These are phyloP conservation scores for Suhomyces xylopsoci DNA, from an alignment of 805 yeast genomes.

Conservation along the genomic window DNA sequence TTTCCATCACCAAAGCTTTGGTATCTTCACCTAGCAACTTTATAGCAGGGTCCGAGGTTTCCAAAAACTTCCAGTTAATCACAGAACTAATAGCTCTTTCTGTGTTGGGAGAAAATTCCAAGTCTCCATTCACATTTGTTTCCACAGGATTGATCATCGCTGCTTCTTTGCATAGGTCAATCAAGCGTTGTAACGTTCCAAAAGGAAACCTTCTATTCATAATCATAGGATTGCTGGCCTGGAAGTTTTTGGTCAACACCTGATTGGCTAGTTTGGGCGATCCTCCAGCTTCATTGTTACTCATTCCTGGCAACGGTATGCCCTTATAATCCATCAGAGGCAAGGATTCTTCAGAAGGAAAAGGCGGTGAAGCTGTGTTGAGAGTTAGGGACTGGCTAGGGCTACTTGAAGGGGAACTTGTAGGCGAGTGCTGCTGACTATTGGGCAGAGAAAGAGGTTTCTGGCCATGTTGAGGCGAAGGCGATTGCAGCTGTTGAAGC, in stretches of 20 bases:
- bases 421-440: constrained; percentile 21
- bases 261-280: constrained; percentile 20
- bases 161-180: constrained; percentile 73
- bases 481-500: constrained; percentile 16
- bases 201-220: constrained; percentile 55
- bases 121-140: constrained; percentile 33
- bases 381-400: constrained; percentile 1
- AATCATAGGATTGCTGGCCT: constrained; percentile 38
- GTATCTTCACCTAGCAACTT: constrained; percentile 65
- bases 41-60: constrained; percentile 63
- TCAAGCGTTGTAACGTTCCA: constrained; percentile 53
- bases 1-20: constrained; percentile 53
- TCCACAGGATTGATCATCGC: constrained; percentile 59
- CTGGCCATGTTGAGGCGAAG: constrained; percentile 8
- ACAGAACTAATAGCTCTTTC: constrained; percentile 51
- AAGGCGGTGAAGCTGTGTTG: constrained; percentile 4
- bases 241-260: constrained; percentile 14
- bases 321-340: constrained; percentile 54
- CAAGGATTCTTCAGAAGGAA: neutral
- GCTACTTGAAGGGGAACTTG: constrained; percentile 12
- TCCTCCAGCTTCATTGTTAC: constrained; percentile 5
- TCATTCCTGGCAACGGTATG: constrained; percentile 40
- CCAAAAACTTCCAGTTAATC: constrained; percentile 44
- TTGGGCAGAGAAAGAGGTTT: constrained; percentile 17
- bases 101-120: constrained; percentile 57